Conservation (phyloP, 2,329 filamentous ascomycete species). For the Fusarium lateritium region DNA sequence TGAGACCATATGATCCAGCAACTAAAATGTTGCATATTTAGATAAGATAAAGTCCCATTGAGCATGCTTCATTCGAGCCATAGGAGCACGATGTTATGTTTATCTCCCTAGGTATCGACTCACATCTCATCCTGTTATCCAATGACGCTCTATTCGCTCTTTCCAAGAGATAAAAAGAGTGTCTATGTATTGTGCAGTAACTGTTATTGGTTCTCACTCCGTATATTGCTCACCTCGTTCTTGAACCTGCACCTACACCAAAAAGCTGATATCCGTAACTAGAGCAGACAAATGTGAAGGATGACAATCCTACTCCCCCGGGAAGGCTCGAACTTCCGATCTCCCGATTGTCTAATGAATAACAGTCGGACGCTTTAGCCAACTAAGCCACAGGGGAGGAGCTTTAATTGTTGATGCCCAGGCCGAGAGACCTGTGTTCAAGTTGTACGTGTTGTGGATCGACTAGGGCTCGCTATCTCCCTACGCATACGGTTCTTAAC, state of each 20-base stretch:
- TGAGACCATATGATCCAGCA: too few species aligned
- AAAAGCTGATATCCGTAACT: neutral
- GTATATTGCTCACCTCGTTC: too few species aligned
- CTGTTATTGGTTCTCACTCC: neutral
- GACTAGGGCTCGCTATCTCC: neutral
- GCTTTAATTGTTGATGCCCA: neutral
- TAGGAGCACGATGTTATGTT: too few species aligned
- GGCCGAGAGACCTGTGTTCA: neutral
- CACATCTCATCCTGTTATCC: neutral
- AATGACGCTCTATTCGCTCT: neutral
- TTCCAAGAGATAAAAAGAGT: neutral
- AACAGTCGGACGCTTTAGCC: constrained; percentile 48
- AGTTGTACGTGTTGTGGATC: constrained; percentile 12
- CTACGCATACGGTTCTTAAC: constrained; percentile 15
- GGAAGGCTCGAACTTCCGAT: constrained; percentile 52
- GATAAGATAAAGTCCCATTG: too few species aligned
- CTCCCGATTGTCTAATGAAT: constrained; percentile 45
- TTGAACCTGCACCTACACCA: neutral
- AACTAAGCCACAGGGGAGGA: constrained; percentile 44
- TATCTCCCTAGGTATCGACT: too few species aligned
- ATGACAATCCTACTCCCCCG: constrained; percentile 39
- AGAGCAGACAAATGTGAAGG: neutral
- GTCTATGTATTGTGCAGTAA: neutral
- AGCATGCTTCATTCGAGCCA: too few species aligned
- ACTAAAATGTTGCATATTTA: too few species aligned